phyloP scores from a whole-genome alignment of 148 eudicot species.

The Camellia lanceoleosa region DNA sequence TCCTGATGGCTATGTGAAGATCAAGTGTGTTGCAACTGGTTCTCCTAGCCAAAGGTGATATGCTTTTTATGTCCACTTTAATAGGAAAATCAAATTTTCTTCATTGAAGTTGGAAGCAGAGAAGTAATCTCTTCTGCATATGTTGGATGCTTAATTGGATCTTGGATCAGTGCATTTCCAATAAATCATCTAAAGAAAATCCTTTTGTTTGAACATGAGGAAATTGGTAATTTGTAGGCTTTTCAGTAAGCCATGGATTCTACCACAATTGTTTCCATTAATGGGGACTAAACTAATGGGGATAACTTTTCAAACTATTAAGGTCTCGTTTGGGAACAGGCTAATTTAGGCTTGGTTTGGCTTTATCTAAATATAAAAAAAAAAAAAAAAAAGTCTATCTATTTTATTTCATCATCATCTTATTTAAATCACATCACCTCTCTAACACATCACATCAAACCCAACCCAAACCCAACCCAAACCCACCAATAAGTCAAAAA shows the following conservation, averaged over 20 bases:
- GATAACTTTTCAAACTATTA: neutral
- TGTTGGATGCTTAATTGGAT: neutral
- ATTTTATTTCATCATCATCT: too few relatives aligned
- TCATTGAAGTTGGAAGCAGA: neutral
- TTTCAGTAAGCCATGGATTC: neutral
- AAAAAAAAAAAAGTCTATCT: too few relatives aligned
- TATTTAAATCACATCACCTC: too few relatives aligned
- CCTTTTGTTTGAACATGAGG: neutral
- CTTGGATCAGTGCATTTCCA: neutral
- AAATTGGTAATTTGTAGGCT: neutral
- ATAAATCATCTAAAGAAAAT: neutral
- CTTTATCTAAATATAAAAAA: too few relatives aligned
- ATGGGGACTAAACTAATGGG: too few relatives aligned
- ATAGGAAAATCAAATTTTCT: neutral
- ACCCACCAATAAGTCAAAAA: too few relatives aligned
- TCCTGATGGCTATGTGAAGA: conserved; percentile 84
- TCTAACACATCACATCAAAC: too few relatives aligned
- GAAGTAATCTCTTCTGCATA: conserved; percentile 1
- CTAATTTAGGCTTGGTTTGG: too few relatives aligned
- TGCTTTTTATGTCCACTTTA: neutral
- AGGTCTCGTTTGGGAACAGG: too few relatives aligned
- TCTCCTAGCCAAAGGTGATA: conserved; percentile 61
- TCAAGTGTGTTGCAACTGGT: conserved; percentile 86
- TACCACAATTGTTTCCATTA: neutral
- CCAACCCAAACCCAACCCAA: too few relatives aligned